Evolutionary conservation across 805 yeast species (phyloP).

Genomic region (Kuraishia hungarica): DNA sequence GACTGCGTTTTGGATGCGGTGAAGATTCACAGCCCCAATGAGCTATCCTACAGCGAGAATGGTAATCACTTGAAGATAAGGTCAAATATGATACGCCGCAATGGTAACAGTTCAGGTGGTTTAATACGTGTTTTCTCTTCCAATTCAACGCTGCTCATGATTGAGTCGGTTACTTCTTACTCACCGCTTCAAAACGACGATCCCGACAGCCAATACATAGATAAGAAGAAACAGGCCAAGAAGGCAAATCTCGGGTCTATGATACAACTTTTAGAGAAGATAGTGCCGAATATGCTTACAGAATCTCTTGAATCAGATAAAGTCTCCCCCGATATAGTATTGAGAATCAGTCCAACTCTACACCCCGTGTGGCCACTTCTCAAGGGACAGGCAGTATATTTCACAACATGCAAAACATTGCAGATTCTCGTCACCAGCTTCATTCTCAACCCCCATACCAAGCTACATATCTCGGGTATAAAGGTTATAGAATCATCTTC

Average conservation of each 20-base stretch:
- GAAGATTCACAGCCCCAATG: background rate
- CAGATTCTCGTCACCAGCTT: slow-evolving; percentile 46
- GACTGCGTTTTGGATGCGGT: background rate
- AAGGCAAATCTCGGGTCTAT: slow-evolving; percentile 48
- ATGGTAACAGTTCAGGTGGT: background rate
- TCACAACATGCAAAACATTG: slow-evolving; percentile 47
- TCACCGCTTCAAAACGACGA: background rate
- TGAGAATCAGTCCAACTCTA: slow-evolving; percentile 50
- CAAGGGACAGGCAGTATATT: slow-evolving; percentile 47
- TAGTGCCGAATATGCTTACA: slow-evolving; percentile 44
- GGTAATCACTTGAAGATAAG: background rate
- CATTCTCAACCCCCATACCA: slow-evolving; percentile 42
- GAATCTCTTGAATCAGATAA: slow-evolving; percentile 32
- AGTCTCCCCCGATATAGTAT: slow-evolving; percentile 36
- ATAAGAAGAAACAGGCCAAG: slow-evolving; percentile 16
- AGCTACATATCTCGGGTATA: slow-evolving; percentile 42
- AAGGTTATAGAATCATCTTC: slow-evolving; percentile 19
- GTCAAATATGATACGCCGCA: background rate
- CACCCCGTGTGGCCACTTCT: slow-evolving; percentile 46
- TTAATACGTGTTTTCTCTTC: background rate
- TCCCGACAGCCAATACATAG: slow-evolving; percentile 1
- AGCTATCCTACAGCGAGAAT: background rate
- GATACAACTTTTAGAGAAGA: slow-evolving; percentile 34
- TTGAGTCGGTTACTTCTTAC: background rate
- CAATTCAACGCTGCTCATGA: background rate